These are phyloP conservation scores for Saccharata proteae DNA, from an alignment of 2,329 filamentous ascomycete species.

Conservation along the genomic window DNA sequence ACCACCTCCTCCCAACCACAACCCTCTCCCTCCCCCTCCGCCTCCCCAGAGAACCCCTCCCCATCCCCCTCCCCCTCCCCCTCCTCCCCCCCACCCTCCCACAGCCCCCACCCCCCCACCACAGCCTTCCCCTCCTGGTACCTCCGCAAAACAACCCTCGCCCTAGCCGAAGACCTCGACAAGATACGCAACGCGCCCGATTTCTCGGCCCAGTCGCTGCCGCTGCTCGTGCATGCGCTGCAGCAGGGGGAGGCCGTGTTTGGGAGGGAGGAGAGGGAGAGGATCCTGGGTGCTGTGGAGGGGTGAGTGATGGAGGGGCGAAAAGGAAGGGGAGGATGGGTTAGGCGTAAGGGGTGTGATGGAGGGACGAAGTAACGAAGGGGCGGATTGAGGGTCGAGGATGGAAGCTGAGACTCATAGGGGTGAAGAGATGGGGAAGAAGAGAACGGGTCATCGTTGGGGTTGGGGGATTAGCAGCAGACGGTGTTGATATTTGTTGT, in stretches of 20 bases:
- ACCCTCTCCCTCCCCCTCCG: neutral
- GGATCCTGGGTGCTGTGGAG: conserved; percentile 20
- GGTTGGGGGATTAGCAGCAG: no score
- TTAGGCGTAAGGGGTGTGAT: no score
- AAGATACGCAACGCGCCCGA: conserved; percentile 56
- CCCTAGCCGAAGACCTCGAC: conserved; percentile 64
- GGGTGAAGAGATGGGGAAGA: no score
- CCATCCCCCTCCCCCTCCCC: neutral
- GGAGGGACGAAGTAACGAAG: no score
- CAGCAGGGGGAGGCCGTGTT: conserved; percentile 56
- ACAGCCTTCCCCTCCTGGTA: conserved; percentile 50
- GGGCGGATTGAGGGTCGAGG: no score
- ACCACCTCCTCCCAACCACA: neutral
- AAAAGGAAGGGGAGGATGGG: neutral
- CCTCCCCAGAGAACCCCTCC: no score
- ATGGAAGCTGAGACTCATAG: no score
- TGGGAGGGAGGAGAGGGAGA: conserved; percentile 38
- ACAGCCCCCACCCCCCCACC: conserved; percentile 1
- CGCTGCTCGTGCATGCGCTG: conserved; percentile 54
- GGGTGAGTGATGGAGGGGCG: conserved; percentile 1
- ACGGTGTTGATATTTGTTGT: no score
- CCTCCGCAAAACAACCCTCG: conserved; percentile 54
- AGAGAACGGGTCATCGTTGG: no score
- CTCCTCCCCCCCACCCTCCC: neutral
- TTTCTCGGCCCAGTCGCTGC: conserved; percentile 53